Evolutionary conservation across 2,329 filamentous ascomycete species (phyloP).

Genomic region (Gnomoniopsis smithogilvyi): DNA sequence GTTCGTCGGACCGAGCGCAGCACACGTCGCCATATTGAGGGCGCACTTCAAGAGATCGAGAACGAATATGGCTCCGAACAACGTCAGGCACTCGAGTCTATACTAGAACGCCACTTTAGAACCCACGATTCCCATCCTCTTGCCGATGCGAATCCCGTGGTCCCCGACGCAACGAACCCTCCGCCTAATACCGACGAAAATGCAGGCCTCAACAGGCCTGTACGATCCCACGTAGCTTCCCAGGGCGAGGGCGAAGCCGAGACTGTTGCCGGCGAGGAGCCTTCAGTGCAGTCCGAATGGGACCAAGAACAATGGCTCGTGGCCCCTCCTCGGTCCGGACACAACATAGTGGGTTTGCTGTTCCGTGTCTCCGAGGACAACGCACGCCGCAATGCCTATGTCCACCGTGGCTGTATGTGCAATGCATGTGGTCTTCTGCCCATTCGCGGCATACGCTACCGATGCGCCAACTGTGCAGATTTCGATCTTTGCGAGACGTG

Average conservation of each 20-base stretch:
- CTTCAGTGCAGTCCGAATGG: constrained; percentile 44
- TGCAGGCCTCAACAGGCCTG: constrained; percentile 14
- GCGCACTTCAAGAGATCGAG: constrained; percentile 31
- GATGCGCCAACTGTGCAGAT: constrained; percentile 93
- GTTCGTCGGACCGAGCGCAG: constrained; percentile 38
- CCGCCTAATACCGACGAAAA: constrained; percentile 44
- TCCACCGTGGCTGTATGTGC: constrained; percentile 89
- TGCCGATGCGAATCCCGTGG: constrained; percentile 29
- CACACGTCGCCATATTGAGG: constrained; percentile 16
- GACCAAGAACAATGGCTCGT: constrained; percentile 38
- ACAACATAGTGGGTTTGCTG: constrained; percentile 79
- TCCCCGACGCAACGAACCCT: constrained; percentile 37
- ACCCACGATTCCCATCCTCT: background rate
- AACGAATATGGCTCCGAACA: constrained; percentile 16
- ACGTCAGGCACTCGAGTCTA: constrained; percentile 11
- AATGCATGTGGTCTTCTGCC: constrained; percentile 85
- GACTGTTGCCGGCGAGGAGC: constrained; percentile 36
- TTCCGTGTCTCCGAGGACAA: constrained; percentile 95
- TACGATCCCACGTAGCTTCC: constrained; percentile 24
- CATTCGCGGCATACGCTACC: constrained; percentile 88
- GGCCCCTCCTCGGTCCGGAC: constrained; percentile 54
- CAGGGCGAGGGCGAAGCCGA: constrained; percentile 29
- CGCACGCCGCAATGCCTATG: constrained; percentile 80
- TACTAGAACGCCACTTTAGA: constrained; percentile 11
- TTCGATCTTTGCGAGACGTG: constrained; percentile 95